These are phyloP conservation scores for Opeltia flavorubescens DNA, from an alignment of 495 filamentous ascomycete genomes.

Conservation along the genomic window DNA sequence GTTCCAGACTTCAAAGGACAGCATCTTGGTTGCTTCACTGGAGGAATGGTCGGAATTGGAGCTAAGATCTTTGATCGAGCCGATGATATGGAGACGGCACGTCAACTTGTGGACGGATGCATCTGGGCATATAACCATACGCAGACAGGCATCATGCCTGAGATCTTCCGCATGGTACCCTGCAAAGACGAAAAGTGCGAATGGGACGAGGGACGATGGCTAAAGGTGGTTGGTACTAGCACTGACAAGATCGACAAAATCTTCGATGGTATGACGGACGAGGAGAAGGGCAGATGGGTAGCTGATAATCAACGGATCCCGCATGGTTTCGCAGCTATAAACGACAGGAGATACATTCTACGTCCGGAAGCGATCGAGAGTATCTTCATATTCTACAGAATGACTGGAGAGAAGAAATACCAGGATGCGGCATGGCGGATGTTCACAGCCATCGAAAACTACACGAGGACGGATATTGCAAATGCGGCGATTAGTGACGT, in stretches of 20 bases:
- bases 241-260: neutral
- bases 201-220: constrained; percentile 42
- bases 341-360: constrained; percentile 52
- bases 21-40: constrained; percentile 48
- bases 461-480: constrained; percentile 43
- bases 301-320: constrained; percentile 35
- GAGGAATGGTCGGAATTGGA: constrained; percentile 46
- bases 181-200: constrained; percentile 36
- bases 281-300: constrained; percentile 24
- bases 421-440: constrained; percentile 64
- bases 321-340: constrained; percentile 42
- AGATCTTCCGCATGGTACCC: constrained; percentile 36
- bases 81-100: constrained; percentile 39
- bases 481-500: constrained; percentile 49
- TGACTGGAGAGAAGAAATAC: constrained; percentile 53
- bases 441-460: constrained; percentile 49
- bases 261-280: constrained; percentile 11
- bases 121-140: constrained; percentile 44
- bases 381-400: constrained; percentile 61
- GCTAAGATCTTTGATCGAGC: constrained; percentile 43
- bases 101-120: constrained; percentile 42
- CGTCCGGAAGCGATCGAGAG: constrained; percentile 59
- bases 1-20: constrained; percentile 29
- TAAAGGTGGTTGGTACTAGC: constrained; percentile 19
- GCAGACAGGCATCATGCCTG: constrained; percentile 48